phyloP scores from a whole-genome alignment of 148 eudicot species.

The Pharnaceum exiguum region DNA sequence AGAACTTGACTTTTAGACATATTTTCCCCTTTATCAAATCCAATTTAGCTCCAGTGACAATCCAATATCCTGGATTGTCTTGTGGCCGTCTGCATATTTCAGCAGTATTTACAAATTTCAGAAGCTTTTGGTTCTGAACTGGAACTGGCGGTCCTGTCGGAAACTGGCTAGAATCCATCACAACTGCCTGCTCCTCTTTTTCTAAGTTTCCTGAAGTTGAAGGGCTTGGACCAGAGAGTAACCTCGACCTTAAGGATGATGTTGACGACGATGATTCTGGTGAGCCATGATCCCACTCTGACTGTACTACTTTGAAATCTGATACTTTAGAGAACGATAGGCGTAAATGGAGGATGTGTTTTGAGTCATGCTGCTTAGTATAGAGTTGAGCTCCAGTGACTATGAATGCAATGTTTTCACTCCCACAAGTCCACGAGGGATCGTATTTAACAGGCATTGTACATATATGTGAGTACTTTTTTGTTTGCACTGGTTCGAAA shows the following conservation, averaged over 20 bases:
- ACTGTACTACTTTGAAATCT: conserved; percentile 31
- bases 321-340: conserved; percentile 50
- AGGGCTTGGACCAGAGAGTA: conserved; percentile 38
- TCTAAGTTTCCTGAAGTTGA: conserved; percentile 36
- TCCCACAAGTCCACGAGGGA: conserved; percentile 33
- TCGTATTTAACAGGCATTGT: conserved; percentile 56
- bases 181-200: conserved; percentile 32
- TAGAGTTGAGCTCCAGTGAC: conserved; percentile 80
- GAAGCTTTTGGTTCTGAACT: conserved; percentile 45
- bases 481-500: conserved; percentile 61
- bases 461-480: conserved; percentile 62
- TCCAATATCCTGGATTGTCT: conserved; percentile 81
- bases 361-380: conserved; percentile 44
- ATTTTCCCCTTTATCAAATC: conserved; percentile 57
- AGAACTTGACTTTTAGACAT: conserved; percentile 59
- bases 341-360: conserved; percentile 56
- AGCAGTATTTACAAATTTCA: conserved; percentile 53
- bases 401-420: conserved; percentile 35
- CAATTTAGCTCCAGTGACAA: conserved; percentile 73
- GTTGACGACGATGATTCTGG: conserved; percentile 35
- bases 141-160: conserved; percentile 77
- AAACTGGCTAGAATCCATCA: conserved; percentile 66
- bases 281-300: conserved; percentile 50
- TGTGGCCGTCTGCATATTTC: conserved; percentile 59
- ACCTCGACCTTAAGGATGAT: conserved; percentile 37